Conservation (phyloP, 2,329 filamentous ascomycete genomes). For the Aureobasidium sp. region DNA sequence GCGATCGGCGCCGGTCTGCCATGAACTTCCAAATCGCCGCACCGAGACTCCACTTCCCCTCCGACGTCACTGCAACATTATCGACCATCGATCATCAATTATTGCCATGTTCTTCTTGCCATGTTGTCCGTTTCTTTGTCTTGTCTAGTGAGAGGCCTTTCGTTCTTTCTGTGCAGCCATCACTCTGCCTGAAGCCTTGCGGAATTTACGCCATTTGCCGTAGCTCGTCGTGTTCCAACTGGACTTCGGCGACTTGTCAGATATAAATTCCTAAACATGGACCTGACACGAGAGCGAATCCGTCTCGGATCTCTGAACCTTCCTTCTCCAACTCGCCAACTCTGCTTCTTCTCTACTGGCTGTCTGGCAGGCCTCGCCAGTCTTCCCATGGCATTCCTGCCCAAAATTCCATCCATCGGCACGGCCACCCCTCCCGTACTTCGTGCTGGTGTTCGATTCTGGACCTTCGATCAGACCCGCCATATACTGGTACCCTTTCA, state of each 20-base stretch:
- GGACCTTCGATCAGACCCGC: constrained; percentile 17
- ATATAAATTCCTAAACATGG: not conserved
- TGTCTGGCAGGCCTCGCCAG: constrained; percentile 17
- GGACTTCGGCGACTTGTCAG: not conserved
- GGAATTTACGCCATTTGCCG: not conserved
- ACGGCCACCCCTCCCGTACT: constrained; percentile 2
- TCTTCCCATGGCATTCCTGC: constrained; percentile 16
- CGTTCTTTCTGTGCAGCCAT: not conserved
- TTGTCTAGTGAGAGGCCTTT: not conserved
- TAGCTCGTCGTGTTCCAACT: not conserved
- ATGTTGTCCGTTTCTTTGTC: not conserved
- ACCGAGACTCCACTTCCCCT: not conserved
- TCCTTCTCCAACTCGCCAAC: constrained; percentile 16
- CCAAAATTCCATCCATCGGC: not conserved
- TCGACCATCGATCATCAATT: not conserved
- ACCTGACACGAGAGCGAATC: not conserved
- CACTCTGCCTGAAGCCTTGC: not conserved
- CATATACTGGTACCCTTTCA: constrained; percentile 8
- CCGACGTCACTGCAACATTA: not conserved
- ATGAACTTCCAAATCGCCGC: not conserved
- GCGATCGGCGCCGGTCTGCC: not conserved
- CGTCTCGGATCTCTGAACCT: not conserved
- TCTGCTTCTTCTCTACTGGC: constrained; percentile 17
- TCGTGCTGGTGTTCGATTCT: constrained; percentile 17
- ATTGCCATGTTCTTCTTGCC: not conserved